A percentile compares a stretch with the other conserved stretches of the same genome.
Evolutionary conservation across 2,329 filamentous ascomycete species (phyloP).

Genomic region (Diatrype stigma): DNA sequence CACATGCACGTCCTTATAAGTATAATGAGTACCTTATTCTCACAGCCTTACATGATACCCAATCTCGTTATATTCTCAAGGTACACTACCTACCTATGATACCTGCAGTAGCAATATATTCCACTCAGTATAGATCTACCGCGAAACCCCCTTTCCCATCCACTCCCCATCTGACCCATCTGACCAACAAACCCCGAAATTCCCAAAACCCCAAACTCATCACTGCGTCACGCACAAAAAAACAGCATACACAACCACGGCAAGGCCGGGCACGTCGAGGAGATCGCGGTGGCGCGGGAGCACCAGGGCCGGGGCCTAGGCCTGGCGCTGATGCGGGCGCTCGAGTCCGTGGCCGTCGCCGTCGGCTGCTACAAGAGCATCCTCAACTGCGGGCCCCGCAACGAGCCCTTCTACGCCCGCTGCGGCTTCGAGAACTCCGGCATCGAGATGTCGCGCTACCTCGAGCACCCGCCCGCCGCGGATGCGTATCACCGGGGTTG

Average conservation of each 20-base stretch:
- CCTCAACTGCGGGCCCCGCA: conserved; percentile 72
- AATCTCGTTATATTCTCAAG: too few species aligned
- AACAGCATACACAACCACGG: conserved; percentile 62
- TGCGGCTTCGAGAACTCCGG: conserved; percentile 26
- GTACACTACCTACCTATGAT: too few species aligned
- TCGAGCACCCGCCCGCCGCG: conserved; percentile 15
- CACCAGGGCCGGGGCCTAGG: conserved; percentile 81
- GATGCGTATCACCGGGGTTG: conserved; percentile 23
- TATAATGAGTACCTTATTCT: too few species aligned
- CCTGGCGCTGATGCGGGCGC: conserved; percentile 68
- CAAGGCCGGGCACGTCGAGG: conserved; percentile 75
- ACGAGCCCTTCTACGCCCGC: conserved; percentile 69
- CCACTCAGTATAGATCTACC: too few species aligned
- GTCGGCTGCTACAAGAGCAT: conserved; percentile 81
- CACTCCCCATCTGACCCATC: too few species aligned
- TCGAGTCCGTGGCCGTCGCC: conserved; percentile 68
- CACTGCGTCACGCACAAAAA: conserved; percentile 1
- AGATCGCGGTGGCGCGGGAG: conserved; percentile 74
- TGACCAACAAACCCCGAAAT: too few species aligned
- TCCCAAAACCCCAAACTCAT: too few species aligned
- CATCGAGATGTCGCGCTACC: conserved; percentile 27
- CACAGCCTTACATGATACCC: too few species aligned
- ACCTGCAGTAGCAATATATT: too few species aligned
- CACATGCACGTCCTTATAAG: too few species aligned
- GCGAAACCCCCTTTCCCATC: too few species aligned